These are phyloP conservation scores for Uronychia setigera DNA, from an alignment of 73 alveolate species.

Conservation along the genomic window DNA sequence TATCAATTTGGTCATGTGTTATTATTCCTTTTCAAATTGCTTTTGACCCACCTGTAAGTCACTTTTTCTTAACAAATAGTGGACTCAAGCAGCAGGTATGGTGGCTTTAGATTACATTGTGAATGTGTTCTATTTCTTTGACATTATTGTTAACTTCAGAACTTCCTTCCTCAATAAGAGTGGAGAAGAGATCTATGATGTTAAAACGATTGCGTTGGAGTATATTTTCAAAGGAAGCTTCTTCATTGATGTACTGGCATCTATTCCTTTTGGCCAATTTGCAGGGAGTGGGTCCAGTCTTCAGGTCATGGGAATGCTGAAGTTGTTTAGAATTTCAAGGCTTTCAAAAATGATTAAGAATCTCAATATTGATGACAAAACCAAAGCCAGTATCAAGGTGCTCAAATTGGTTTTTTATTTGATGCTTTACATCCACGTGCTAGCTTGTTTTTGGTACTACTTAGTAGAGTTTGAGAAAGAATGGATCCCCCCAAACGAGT, in stretches of 20 bases:
- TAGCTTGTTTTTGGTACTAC: background rate
- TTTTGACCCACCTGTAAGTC: background rate
- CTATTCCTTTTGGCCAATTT: constrained; percentile 46
- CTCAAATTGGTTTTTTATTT: background rate
- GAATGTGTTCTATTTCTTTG: constrained; percentile 37
- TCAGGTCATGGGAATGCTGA: background rate
- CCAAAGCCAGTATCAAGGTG: constrained; percentile 3
- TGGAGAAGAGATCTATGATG: constrained; percentile 43
- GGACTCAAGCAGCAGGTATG: background rate
- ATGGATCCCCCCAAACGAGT: constrained; percentile 6
- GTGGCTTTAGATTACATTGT: constrained; percentile 15
- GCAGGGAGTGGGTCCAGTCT: background rate
- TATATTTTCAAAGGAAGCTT: constrained; percentile 51
- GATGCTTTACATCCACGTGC: background rate
- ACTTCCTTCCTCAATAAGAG: constrained; percentile 55
- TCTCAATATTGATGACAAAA: background rate
- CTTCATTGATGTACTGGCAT: constrained; percentile 46
- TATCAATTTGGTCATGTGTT: constrained; percentile 24
- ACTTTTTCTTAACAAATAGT: background rate
- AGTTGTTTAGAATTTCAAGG: background rate
- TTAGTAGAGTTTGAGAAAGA: background rate
- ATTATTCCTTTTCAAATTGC: constrained; percentile 41
- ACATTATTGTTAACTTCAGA: constrained; percentile 45
- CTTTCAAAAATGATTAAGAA: background rate
- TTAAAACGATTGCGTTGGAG: constrained; percentile 16